Evolutionary conservation across 768 basidiomycete genomes (phyloP), one percentile per base, ranked within the genome.

Genomic region (Naganishia kalamii): DNA sequence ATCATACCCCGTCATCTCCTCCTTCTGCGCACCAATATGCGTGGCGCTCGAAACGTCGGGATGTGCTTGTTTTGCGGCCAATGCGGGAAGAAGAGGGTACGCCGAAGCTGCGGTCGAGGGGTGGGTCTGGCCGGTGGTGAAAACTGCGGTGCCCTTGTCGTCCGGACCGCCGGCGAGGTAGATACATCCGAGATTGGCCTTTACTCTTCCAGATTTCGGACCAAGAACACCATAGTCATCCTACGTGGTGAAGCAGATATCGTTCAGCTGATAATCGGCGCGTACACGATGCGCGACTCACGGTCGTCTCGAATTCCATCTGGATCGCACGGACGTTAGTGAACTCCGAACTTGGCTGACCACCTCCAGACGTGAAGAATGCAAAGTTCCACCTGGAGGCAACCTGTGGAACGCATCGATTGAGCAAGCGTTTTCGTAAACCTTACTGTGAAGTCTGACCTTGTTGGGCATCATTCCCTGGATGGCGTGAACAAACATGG

Each of bases 381-480:
- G 82, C 87, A 80, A 98, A 99, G 81, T 98, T 97, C 96, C 96
- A 99, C 10, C 88, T 80, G 21, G 89, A 82, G 15, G 96, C 96
- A 71, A 96, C 52, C 76, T 75, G 44, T 2, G n/a, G 43, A 51
- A 19, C 30, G 49, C 25, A 19, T 11, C 35, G 17, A 40, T 17
- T 10, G 13, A 51, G 12, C 4, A 40, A n/a, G 12, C 46, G 52
- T 21, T 35, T 21, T 0, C 7, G 49, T n/a, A 44, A 44, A 44
- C 8, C 10, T n/a, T 44, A 8, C 37, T 19, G n/a, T 25, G 35
- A 15, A 61, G 13, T 70, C 75, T 65, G 32, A 78, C 85, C 63
- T 91, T 84, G 79, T 99, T 89, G 52, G 94, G 92, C 8, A 92
- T 85, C 91, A 99, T 94, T 77, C 94, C 96, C 76, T 98, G 94